phyloP scores from a whole-genome alignment of 345 rosid genomes.

The Erodium maritimum region DNA sequence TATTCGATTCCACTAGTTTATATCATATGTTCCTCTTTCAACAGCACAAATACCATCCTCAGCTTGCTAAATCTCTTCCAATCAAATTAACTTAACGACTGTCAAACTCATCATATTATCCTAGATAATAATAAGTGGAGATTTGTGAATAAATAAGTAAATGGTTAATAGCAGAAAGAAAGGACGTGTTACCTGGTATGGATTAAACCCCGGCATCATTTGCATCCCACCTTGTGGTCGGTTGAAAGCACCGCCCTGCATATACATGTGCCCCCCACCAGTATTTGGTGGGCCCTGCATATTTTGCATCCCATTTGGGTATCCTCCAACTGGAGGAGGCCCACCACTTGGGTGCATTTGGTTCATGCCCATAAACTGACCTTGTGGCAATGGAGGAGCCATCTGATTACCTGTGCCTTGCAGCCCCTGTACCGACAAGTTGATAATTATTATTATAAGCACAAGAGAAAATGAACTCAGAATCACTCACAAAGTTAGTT shows the following conservation, averaged over 20 bases:
- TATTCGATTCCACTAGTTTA: not conserved
- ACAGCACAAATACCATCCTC: not conserved
- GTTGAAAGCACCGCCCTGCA: conserved; percentile 62
- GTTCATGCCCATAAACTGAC: conserved; percentile 78
- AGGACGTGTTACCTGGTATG: conserved; percentile 49
- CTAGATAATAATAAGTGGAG: not conserved
- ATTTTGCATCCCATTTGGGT: conserved; percentile 52
- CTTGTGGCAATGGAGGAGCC: conserved; percentile 65
- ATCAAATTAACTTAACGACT: not conserved
- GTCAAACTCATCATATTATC: not conserved
- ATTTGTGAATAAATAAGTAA: not conserved
- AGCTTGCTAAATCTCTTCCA: not conserved
- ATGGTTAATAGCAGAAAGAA: conserved; percentile 1
- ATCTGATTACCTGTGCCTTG: conserved; percentile 75
- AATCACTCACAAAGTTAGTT: not conserved
- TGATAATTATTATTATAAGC: not conserved
- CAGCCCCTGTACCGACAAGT: conserved; percentile 42
- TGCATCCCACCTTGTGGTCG: conserved; percentile 71
- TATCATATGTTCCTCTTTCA: not conserved
- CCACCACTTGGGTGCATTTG: conserved; percentile 44
- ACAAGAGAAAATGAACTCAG: not conserved
- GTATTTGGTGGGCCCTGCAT: conserved; percentile 61
- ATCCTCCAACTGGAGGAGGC: conserved; percentile 47
- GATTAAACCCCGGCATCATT: conserved; percentile 81
- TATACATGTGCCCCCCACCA: conserved; percentile 54